Evolutionary conservation across 805 yeast genomes (phyloP).

Genomic region (Candida nemodendra): DNA sequence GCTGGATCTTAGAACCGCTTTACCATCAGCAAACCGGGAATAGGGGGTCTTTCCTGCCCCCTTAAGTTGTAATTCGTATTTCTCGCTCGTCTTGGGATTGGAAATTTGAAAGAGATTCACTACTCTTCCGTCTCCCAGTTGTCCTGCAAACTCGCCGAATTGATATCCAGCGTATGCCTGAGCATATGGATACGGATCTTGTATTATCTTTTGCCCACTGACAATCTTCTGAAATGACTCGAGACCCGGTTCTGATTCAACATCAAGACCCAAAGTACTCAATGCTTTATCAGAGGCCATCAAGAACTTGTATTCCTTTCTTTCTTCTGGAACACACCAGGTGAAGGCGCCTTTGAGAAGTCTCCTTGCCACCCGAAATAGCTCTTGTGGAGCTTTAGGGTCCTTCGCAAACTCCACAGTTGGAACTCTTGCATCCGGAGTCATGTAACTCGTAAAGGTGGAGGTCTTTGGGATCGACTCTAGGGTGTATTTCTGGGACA

Average conservation of each 20-base stretch:
- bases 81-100: conserved; percentile 39
- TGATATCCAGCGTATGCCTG: conserved; percentile 96
- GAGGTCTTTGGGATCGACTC: conserved; percentile 29
- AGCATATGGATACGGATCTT: conserved; percentile 66
- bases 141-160: conserved; percentile 96
- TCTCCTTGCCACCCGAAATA: conserved; percentile 51
- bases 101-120: conserved; percentile 72
- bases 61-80: conserved; percentile 75
- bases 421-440: conserved; percentile 32
- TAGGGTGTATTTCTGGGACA: conserved; percentile 13
- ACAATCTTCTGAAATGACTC: conserved; percentile 49
- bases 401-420: conserved; percentile 26
- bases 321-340: conserved; percentile 64
- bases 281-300: conserved; percentile 61
- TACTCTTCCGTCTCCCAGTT: conserved; percentile 94
- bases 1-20: conserved; percentile 85
- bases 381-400: conserved; percentile 28
- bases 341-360: conserved; percentile 66
- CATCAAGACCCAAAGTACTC: conserved; percentile 58
- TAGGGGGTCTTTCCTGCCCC: conserved; percentile 93
- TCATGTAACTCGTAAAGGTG: conserved; percentile 26
- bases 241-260: conserved; percentile 26
- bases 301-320: conserved; percentile 53
- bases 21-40: conserved; percentile 95
- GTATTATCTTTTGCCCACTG: conserved; percentile 53